Evolutionary conservation across 805 yeast genomes (phyloP), one percentile per base, ranked within the genome.

Genomic region (Wickerhamomyces canadensis): DNA sequence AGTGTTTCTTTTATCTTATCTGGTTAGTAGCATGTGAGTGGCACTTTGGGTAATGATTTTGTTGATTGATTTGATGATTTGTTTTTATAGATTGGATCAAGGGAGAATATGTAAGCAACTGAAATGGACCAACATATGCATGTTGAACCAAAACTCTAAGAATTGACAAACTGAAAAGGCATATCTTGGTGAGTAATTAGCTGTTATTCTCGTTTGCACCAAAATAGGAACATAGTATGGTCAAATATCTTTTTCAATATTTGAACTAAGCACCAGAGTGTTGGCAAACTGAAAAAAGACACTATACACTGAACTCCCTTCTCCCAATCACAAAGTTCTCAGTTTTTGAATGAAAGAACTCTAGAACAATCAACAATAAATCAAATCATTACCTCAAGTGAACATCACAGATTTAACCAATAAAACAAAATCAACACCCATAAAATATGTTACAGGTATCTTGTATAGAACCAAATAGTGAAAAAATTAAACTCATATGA

Each of bases 161-260:
- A 33, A 42, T 33, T 37, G 41, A 31, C 37, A 11, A 17, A 33
- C 21, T 15, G 27, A 30, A 40, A 33, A 34, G 51, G 58, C 47
- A 33, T 62, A 70, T 57, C 67, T 69, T 60, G 89, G 81, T 83
- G 91, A 83, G 91, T 82, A 83, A 66, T 60, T 60, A 70, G 75
- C 81, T 64, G 34, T 71, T 48, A 46, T 61, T 83, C 87, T 85
- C 67, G 95, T 82, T 85, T 81, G 88, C 88, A 67, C 82, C 77
- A 78, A 80, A 84, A 84, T 84, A 81, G 94, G 89, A 80, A 74
- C 80, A 75, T 72, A 72, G 72, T 77, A 81, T 65, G 60, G 79
- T 46, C 48, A 47, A 33, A 45, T 30, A 31, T 31, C 16, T 19
- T 21, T 15, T 27, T 14, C 31, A 25, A 29, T 24, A 15, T 39